Base-by-base conservation (phyloP, 768 basidiomycete species). In the Mycena chlorophos region DNA sequence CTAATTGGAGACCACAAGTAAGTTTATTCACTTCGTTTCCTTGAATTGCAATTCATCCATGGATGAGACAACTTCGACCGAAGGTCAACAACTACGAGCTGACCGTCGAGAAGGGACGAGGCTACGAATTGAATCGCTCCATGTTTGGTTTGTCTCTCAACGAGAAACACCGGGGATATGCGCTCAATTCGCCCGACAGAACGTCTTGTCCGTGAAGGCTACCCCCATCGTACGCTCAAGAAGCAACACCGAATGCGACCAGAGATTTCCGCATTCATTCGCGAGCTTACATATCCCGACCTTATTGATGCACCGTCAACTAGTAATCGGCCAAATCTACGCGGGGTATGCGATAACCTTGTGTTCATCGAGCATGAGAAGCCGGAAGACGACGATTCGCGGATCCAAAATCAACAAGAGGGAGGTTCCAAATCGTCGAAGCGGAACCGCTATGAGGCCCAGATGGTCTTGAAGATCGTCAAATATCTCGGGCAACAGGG, bases 1-100 rank as follows among this genome's bases (percentile, higher is more conserved):
- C 71, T 89, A 4, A 88, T 89, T 27, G 87, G 87, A 0, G 87
- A 89, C 61, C 87, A 88, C 67, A 82, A 88, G 87, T 87, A 68
- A 14, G 81, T 19, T 16, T 68, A 4, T 20, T 14, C 34, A 43
- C 30, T 23, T n/a, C 29, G 39, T 12, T 43, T n/a, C 25, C n/a
- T 23, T 17, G 52, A 23, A 45, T 30, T 39, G 1, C 47, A 31
- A 49, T 42, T 49, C 2, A 30, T 27, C 34, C 25, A 26, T 51
- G 19, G 14, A 30, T 22, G 34, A 88, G 87, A 67, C 87, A 89
- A 68, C 73, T 89, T 10, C 84, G 88, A 2, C 87, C 87, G 0
- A 89, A 88, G 67, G 83, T 88, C 55, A 87, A 84, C 56, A 78
- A 83, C 54, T 89, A 88, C 53, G 45, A 63, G 0, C 68, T 89